Percentiles rank a stretch among this genome's conserved stretches.
phyloP scores from a whole-genome alignment of 2,329 filamentous ascomycete genomes.

The Pseudocercospora cruenta region DNA sequence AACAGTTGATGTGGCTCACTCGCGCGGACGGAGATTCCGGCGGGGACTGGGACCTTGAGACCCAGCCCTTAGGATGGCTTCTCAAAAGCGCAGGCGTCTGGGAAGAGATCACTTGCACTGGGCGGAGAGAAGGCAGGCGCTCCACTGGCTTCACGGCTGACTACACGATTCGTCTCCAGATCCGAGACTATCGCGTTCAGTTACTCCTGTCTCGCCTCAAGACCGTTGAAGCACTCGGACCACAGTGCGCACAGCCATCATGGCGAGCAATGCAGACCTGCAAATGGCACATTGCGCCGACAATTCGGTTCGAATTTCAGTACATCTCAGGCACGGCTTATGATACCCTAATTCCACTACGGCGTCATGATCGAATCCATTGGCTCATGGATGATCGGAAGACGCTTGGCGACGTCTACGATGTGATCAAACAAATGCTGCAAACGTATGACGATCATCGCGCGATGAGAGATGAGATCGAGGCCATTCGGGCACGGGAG shows the following conservation, averaged over 20 bases:
- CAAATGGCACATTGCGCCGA: not conserved
- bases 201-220: not conserved
- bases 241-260: not conserved
- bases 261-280: constrained; percentile 5
- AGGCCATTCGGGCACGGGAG: not conserved
- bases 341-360: not conserved
- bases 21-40: not conserved
- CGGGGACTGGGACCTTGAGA: not conserved
- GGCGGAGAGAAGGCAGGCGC: not conserved
- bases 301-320: constrained; percentile 1
- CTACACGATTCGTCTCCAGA: not conserved
- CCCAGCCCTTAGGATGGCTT: not conserved
- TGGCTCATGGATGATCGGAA: not conserved
- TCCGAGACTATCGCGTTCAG: constrained; percentile 5
- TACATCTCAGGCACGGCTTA: constrained; percentile 1
- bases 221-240: not conserved
- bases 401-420: not conserved
- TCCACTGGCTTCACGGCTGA: constrained; percentile 1
- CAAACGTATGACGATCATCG: not conserved
- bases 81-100: not conserved
- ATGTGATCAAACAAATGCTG: not conserved
- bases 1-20: constrained; percentile 1
- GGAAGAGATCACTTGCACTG: not conserved
- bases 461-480: not conserved
- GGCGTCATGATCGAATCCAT: not conserved